Conservation (phyloP, 495 filamentous ascomycete genomes). For the Neurospora sp. region DNA sequence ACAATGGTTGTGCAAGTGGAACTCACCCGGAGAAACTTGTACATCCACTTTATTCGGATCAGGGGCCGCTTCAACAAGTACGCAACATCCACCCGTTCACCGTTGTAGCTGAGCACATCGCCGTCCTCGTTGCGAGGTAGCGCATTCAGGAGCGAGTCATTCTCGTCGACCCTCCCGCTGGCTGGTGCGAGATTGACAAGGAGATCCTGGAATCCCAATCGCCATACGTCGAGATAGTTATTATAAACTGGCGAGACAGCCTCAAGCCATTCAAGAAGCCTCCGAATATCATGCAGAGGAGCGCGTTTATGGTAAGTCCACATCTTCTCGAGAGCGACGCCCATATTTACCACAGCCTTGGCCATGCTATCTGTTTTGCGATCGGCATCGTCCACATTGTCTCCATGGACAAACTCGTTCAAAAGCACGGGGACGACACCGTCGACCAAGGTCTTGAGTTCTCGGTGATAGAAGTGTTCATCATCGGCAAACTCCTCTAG, state of each 20-base stretch:
- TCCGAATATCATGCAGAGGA: constrained; percentile 56
- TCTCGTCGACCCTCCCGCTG: constrained; percentile 35
- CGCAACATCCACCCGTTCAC: constrained; percentile 89
- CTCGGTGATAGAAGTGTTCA: constrained; percentile 83
- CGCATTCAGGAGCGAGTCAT: constrained; percentile 54
- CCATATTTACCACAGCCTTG: constrained; percentile 91
- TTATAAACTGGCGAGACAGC: constrained; percentile 67
- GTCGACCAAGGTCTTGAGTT: constrained; percentile 87
- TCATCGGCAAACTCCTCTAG: constrained; percentile 74
- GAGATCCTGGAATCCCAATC: constrained; percentile 89
- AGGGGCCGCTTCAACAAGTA: constrained; percentile 84
- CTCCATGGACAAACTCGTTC: constrained; percentile 68
- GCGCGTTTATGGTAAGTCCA: constrained; percentile 70
- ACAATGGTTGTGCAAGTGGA: neutral
- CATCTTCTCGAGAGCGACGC: constrained; percentile 74
- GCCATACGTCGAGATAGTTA: constrained; percentile 84
- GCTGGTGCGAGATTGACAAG: constrained; percentile 84
- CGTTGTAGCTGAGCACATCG: constrained; percentile 65
- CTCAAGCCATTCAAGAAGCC: constrained; percentile 71
- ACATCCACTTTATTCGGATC: constrained; percentile 77
- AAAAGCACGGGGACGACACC: constrained; percentile 93
- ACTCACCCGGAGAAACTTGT: constrained; percentile 68
- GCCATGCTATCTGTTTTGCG: constrained; percentile 43
- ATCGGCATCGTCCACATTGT: constrained; percentile 53
- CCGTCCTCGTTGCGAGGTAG: constrained; percentile 69